Conservation (phyloP, 2,329 filamentous ascomycete genomes). For the Fusarium kyushuense region DNA sequence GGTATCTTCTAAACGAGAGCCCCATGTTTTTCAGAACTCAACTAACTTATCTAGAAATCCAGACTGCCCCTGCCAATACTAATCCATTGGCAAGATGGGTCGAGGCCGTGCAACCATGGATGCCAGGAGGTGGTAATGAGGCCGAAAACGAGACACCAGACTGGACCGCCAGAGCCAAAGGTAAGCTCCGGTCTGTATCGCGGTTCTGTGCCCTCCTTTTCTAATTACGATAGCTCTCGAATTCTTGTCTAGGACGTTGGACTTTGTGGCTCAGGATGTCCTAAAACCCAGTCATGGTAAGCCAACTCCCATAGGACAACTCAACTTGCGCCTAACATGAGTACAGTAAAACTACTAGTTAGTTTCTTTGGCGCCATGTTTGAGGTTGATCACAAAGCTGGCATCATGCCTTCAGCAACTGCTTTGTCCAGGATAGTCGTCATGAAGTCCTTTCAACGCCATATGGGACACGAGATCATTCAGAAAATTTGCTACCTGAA, state of each 20-base stretch:
- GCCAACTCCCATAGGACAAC: neutral
- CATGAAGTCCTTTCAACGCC: conserved; percentile 65
- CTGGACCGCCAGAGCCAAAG: conserved; percentile 66
- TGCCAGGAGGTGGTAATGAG: conserved; percentile 58
- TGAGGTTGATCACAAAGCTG: conserved; percentile 69
- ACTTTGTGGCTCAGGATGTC: conserved; percentile 59
- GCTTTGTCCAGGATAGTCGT: conserved; percentile 62
- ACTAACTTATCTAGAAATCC: conserved; percentile 56
- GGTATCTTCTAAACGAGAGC: conserved; percentile 46
- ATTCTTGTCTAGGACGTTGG: conserved; percentile 67
- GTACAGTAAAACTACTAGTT: conserved; percentile 60
- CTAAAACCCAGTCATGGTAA: conserved; percentile 65
- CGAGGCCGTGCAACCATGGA: conserved; percentile 67
- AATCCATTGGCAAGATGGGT: conserved; percentile 67
- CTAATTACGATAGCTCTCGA: conserved; percentile 59
- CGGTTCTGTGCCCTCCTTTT: neutral
- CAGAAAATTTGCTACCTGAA: conserved; percentile 62
- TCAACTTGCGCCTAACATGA: conserved; percentile 15
- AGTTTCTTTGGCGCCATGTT: conserved; percentile 71
- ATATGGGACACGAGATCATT: conserved; percentile 63
- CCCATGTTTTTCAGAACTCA: neutral
- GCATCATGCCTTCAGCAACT: conserved; percentile 65
- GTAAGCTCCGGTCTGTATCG: conserved; percentile 46
- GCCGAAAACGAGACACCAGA: conserved; percentile 60
- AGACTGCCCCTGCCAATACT: conserved; percentile 57